Percentiles rank a stretch among this genome's conserved stretches.
Evolutionary conservation across 495 filamentous ascomycete species (phyloP).

Genomic region (Penicillium steckii): DNA sequence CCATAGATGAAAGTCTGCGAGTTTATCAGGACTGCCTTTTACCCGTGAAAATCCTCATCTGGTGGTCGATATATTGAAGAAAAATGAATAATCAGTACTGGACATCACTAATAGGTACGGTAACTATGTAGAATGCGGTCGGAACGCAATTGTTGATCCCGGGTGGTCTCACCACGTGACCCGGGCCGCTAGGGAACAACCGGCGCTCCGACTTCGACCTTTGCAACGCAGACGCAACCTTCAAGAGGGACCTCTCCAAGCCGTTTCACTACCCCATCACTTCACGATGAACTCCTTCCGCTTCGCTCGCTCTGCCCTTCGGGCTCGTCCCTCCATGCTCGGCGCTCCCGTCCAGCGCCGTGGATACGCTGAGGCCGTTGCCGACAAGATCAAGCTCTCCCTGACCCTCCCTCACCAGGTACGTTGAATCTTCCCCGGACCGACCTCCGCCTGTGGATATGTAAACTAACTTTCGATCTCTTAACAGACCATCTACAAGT

Average conservation of each 20-base stretch:
- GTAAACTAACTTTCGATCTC: constrained; percentile 23
- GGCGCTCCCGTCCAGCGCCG: constrained; percentile 73
- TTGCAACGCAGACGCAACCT: constrained; percentile 46
- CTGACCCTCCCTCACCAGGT: constrained; percentile 98
- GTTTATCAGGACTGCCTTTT: too few species aligned
- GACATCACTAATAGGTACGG: too few species aligned
- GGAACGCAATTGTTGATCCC: neutral
- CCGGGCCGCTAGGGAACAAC: constrained; percentile 44
- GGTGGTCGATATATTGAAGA: too few species aligned
- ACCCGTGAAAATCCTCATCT: neutral
- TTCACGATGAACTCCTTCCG: constrained; percentile 85
- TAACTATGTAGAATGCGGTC: too few species aligned
- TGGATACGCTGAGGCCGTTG: constrained; percentile 90
- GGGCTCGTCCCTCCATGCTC: constrained; percentile 69
- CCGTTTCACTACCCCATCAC: constrained; percentile 36
- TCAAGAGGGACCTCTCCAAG: constrained; percentile 41
- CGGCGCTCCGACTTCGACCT: constrained; percentile 47
- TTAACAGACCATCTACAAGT: constrained; percentile 69
- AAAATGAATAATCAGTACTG: too few species aligned
- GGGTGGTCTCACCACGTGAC: constrained; percentile 31
- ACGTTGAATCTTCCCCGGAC: constrained; percentile 37
- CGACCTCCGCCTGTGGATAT: constrained; percentile 4
- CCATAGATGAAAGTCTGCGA: too few species aligned
- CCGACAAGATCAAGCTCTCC: constrained; percentile 97
- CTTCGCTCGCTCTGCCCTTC: constrained; percentile 80